Evolutionary conservation across 306 rosid genomes (phyloP).

Genomic region (Erythrophleum fordii): DNA sequence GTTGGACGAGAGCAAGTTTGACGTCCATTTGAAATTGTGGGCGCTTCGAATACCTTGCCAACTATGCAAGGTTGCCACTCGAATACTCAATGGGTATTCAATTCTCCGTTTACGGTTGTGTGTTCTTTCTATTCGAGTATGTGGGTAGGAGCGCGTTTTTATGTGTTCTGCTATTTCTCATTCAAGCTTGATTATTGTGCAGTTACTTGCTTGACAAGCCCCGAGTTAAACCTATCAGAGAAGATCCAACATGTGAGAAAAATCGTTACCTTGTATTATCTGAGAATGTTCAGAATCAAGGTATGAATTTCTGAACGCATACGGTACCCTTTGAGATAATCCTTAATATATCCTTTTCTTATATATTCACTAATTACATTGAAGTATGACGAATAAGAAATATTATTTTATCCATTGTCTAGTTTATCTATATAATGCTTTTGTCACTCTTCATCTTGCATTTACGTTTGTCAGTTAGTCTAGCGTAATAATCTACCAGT

Average conservation of each 20-base stretch:
- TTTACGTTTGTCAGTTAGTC: neutral
- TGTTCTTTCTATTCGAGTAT: neutral
- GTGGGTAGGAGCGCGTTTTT: neutral
- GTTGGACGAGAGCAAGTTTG: constrained; percentile 80
- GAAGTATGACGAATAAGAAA: too few species aligned
- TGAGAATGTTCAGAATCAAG: constrained; percentile 64
- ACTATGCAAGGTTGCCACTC: constrained; percentile 73
- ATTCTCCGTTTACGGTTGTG: neutral
- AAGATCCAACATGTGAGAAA: constrained; percentile 68
- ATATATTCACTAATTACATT: neutral
- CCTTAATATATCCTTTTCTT: neutral
- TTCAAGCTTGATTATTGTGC: constrained; percentile 9
- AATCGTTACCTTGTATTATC: constrained; percentile 80
- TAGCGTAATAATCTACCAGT: neutral
- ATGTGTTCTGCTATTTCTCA: neutral
- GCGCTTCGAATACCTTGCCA: constrained; percentile 94
- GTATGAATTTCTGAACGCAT: constrained; percentile 39
- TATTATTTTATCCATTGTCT: neutral
- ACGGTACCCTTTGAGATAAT: neutral
- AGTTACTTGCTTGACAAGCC: constrained; percentile 88
- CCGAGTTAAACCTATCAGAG: constrained; percentile 82
- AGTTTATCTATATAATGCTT: neutral
- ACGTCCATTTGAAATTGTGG: constrained; percentile 63
- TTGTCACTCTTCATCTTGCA: neutral
- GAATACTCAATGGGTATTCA: constrained; percentile 73